Base-by-base conservation (phyloP, 768 basidiomycete species). In the Serendipita sp. region DNA sequence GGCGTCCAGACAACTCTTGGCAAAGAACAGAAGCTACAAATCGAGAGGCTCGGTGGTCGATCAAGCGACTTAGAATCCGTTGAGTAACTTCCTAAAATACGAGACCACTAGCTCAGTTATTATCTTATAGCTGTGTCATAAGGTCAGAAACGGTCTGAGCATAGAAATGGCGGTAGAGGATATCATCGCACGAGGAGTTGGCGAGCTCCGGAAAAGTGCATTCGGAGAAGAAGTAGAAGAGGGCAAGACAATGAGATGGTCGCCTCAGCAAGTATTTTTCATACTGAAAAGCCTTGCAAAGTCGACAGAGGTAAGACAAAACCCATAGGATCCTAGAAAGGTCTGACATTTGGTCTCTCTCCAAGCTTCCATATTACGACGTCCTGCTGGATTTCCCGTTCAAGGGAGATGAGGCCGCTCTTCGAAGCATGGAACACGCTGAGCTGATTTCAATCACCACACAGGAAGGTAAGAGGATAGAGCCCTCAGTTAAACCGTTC, bases 211-310 rank as follows among this genome's bases (percentile, higher is more conserved):
- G 54, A 97, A 97, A 79, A 86, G 82, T 54, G 89, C 89, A 0
- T 99, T 97, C 71, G 95, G 93, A 0, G 93, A 96, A 68, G 94
- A 96, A 70, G 74, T 78, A 1, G 92, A 95, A 64, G 94, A 96
- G 70, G 87, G 88, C 2, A 93, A 92, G 74, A 77, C 71, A 53
- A 74, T 95, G 45, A 78, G 83, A 0, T 99, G 96, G 96, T 80
- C 85, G 3, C 78, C 86, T 53, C 86, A 91, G 66, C 92, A 98
- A 71, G 92, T 83, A 0, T 97, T 93, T 92, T 80, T 78, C 18
- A 76, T 98, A 15, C 77, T 97, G 64, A 86, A 85, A 69, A 76
- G 79, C 10, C 79, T 99, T 41, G 79, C 90, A 1, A 80, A 80
- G 67, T 77, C 80, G 56, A 80, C 85, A 71, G 83, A 94, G 80